These are phyloP conservation scores for Pseudopyricularia javanii DNA, from an alignment of 2,329 filamentous ascomycete genomes.

Conservation along the genomic window DNA sequence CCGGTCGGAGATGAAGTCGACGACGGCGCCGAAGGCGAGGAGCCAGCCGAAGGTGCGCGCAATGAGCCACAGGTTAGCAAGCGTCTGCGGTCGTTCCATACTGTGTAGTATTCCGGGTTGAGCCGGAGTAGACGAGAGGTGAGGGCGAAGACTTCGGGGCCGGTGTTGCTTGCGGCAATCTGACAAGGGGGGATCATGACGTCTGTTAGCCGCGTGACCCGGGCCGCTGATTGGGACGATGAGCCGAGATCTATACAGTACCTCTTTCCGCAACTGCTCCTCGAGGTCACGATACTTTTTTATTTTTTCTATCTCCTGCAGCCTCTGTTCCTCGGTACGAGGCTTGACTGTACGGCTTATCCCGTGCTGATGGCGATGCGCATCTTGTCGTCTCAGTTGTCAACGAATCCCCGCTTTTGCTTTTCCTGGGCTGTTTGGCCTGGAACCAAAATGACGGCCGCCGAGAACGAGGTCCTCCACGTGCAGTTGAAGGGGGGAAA, in stretches of 20 bases:
- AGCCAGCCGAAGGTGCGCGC: conserved; percentile 37
- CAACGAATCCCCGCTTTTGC: neutral
- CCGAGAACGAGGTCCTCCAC: neutral
- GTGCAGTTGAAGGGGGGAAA: neutral
- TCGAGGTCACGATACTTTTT: conserved; percentile 63
- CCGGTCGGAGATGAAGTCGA: conserved; percentile 38
- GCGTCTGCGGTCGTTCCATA: conserved; percentile 79
- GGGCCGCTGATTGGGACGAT: neutral
- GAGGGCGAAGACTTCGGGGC: conserved; percentile 47
- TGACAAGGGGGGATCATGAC: conserved; percentile 9
- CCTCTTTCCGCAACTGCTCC: conserved; percentile 52
- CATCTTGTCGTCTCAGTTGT: neutral
- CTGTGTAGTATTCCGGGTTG: conserved; percentile 82
- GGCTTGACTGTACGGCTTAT: conserved; percentile 55
- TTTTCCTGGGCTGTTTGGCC: neutral
- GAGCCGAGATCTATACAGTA: conserved; percentile 20
- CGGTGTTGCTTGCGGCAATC: conserved; percentile 33
- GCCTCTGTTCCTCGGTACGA: conserved; percentile 57
- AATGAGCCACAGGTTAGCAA: conserved; percentile 49
- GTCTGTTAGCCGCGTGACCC: conserved; percentile 5
- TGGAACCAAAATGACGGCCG: too few relatives aligned
- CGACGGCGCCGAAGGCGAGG: conserved; percentile 40
- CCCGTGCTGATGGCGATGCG: conserved; percentile 52
- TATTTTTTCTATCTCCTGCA: conserved; percentile 65
- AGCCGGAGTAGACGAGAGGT: conserved; percentile 61